Evolutionary conservation across 2,329 filamentous ascomycete species (phyloP).

Genomic region (Teratosphaeria pseudoeucalypti): DNA sequence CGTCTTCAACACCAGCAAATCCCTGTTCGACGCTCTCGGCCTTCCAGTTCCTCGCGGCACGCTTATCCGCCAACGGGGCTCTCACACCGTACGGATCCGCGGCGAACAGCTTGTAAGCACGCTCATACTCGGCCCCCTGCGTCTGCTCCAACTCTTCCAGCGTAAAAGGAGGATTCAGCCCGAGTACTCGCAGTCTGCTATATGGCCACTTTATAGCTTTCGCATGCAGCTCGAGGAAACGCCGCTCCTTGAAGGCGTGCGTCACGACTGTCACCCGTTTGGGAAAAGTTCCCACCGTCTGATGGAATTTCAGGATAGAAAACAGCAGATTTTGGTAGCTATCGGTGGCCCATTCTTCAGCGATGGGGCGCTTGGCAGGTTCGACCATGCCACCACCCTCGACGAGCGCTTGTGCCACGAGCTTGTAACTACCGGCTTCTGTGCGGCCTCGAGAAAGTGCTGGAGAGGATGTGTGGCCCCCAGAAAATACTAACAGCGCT

Average conservation of each 20-base stretch:
- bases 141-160: slow-evolving; percentile 27
- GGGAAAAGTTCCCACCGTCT: slow-evolving; percentile 29
- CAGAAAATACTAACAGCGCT: slow-evolving; percentile 60
- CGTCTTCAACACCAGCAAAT: slow-evolving; percentile 11
- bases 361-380: slow-evolving; percentile 9
- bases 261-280: slow-evolving; percentile 33
- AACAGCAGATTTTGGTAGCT: slow-evolving; percentile 79
- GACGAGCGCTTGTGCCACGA: slow-evolving; percentile 7
- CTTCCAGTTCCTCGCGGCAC: slow-evolving; percentile 31
- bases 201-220: slow-evolving; percentile 35
- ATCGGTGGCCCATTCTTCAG: slow-evolving; percentile 66
- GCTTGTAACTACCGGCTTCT: slow-evolving; percentile 20
- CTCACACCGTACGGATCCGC: slow-evolving; percentile 31
- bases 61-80: slow-evolving; percentile 28
- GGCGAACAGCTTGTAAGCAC: slow-evolving; percentile 29
- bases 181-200: slow-evolving; percentile 31
- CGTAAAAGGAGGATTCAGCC: slow-evolving; percentile 36
- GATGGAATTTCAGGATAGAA: slow-evolving; percentile 50
- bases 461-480: slow-evolving; percentile 38
- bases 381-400: slow-evolving; percentile 1
- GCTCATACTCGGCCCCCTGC: slow-evolving; percentile 26
- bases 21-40: slow-evolving; percentile 6
- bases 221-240: slow-evolving; percentile 32
- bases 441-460: slow-evolving; percentile 14
- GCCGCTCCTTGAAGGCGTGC: slow-evolving; percentile 37